Evolutionary conservation across 179 eudicot species (phyloP).

Genomic region (Patellifolia procumbens): DNA sequence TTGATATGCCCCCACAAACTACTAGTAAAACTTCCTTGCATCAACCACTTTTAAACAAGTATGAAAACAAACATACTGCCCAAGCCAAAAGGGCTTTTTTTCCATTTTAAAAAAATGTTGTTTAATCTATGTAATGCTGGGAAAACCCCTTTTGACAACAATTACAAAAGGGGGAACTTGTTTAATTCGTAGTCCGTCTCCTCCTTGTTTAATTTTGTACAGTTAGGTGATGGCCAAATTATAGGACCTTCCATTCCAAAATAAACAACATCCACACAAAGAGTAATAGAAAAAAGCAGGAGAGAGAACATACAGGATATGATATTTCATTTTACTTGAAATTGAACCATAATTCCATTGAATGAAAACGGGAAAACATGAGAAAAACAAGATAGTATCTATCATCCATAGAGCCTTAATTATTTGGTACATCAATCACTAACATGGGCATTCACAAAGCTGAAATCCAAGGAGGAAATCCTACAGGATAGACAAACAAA

Average conservation of each 20-base stretch:
- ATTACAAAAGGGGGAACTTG: too few species aligned
- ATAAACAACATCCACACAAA: not conserved
- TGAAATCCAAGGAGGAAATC: not conserved
- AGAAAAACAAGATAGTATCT: not conserved
- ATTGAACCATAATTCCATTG: not conserved
- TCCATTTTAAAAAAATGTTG: not conserved
- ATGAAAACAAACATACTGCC: not conserved
- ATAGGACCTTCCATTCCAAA: not conserved
- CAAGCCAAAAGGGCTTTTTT: not conserved
- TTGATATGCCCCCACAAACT: not conserved
- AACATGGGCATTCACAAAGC: not conserved
- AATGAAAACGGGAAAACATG: not conserved
- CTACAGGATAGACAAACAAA: not conserved
- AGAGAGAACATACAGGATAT: not conserved
- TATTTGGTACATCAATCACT: not conserved
- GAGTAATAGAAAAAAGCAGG: not conserved
- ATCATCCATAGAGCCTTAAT: not conserved
- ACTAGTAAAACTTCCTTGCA: not conserved
- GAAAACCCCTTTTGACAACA: not conserved
- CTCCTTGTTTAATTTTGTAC: not conserved
- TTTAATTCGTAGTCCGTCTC: too few species aligned
- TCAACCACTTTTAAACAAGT: not conserved
- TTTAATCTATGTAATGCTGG: too few species aligned
- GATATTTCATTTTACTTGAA: not conserved
- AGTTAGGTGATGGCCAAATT: not conserved